A percentile compares a stretch with the other conserved stretches of the same genome.
Conservation (phyloP, 2,329 filamentous ascomycete species). For the Hortaea werneckii region DNA sequence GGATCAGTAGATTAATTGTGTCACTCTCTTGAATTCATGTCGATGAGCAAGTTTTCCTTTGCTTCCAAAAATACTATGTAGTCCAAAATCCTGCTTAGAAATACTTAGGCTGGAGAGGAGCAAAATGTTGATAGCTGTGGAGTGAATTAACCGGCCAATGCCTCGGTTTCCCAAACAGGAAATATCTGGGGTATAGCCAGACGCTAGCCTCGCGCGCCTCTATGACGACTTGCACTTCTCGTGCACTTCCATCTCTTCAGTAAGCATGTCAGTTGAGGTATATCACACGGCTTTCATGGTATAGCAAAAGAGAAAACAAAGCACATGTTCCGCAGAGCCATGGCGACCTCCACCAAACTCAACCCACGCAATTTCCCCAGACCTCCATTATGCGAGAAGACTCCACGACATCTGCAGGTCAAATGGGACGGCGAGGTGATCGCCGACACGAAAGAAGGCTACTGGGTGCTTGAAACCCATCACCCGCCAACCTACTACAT, state of each 20-base stretch:
- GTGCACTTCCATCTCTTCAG: background rate
- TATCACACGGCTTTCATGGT: too few species aligned
- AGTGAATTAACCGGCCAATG: too few species aligned
- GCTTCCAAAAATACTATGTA: too few species aligned
- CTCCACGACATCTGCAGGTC: constrained; percentile 43
- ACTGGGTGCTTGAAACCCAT: constrained; percentile 54
- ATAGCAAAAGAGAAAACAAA: too few species aligned
- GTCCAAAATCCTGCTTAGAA: too few species aligned
- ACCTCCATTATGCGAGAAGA: constrained; percentile 47
- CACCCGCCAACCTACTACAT: constrained; percentile 57
- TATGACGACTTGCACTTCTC: background rate
- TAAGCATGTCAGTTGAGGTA: background rate
- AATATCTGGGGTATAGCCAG: too few species aligned
- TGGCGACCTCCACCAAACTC: constrained; percentile 28
- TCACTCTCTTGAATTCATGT: too few species aligned
- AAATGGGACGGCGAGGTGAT: constrained; percentile 46
- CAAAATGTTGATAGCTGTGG: too few species aligned
- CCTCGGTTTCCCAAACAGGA: too few species aligned
- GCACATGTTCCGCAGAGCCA: constrained; percentile 9
- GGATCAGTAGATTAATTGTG: too few species aligned
- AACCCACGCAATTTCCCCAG: constrained; percentile 51
- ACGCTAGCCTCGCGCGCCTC: background rate
- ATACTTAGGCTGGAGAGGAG: too few species aligned
- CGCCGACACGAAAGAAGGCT: constrained; percentile 49
- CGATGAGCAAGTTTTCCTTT: background rate